phyloP scores from a whole-genome alignment of 2,329 filamentous ascomycete genomes.

The Alternaria dauci region DNA sequence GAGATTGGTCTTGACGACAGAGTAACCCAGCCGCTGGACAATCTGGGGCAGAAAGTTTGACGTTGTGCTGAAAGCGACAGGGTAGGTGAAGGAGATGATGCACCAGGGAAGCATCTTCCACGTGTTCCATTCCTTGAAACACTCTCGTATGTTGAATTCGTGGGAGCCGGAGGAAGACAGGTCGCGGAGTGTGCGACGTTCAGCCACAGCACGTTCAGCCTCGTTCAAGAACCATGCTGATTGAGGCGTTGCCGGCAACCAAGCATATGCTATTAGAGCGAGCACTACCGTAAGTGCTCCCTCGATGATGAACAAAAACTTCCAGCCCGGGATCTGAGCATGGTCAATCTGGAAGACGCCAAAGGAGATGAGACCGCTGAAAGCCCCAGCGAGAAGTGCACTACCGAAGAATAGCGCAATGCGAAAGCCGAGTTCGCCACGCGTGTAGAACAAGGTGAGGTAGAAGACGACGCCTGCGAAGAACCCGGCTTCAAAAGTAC shows the following conservation, averaged over 20 bases:
- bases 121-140: constrained; percentile 55
- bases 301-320: constrained; percentile 57
- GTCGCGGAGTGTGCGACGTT: constrained; percentile 50
- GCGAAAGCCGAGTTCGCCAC: constrained; percentile 54
- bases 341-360: constrained; percentile 60
- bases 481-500: constrained; percentile 62
- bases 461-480: constrained; percentile 64
- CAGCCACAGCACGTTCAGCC: constrained; percentile 52
- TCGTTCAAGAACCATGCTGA: constrained; percentile 53
- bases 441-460: constrained; percentile 45
- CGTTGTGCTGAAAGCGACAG: constrained; percentile 57
- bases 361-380: constrained; percentile 53
- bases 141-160: constrained; percentile 52
- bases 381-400: constrained; percentile 53
- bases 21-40: constrained; percentile 56
- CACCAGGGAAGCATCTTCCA: constrained; percentile 57
- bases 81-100: constrained; percentile 59
- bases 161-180: constrained; percentile 49
- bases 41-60: constrained; percentile 61
- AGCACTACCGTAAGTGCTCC: constrained; percentile 48
- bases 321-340: constrained; percentile 56
- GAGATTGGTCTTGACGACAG: constrained; percentile 58
- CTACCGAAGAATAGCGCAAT: constrained; percentile 57
- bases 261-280: constrained; percentile 43
- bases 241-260: constrained; percentile 44